Percentiles rank a stretch among this genome's conserved stretches.
phyloP scores from a whole-genome alignment of 768 basidiomycete genomes.

The Lentinula aciculospora region DNA sequence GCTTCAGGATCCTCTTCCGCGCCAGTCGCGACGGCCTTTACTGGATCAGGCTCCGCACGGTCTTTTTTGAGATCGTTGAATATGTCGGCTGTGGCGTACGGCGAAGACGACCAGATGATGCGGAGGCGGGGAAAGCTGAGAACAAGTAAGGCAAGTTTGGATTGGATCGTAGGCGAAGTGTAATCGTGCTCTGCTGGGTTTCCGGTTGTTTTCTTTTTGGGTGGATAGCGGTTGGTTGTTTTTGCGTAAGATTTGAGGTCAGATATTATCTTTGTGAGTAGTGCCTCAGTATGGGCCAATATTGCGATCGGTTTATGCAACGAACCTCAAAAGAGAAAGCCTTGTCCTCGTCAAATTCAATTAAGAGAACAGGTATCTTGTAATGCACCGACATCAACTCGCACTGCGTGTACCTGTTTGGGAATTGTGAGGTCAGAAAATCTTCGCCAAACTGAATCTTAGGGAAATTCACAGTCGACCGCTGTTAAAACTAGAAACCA shows the following conservation, averaged over 20 bases:
- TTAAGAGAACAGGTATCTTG: constrained; percentile 86
- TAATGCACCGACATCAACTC: constrained; percentile 96
- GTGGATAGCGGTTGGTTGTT: constrained; percentile 48
- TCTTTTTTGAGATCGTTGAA: constrained; percentile 87
- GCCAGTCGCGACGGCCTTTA: constrained; percentile 73
- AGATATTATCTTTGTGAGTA: constrained; percentile 42
- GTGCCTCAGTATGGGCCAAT: not conserved
- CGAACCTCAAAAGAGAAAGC: constrained; percentile 84
- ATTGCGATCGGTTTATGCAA: not conserved
- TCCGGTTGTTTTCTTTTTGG: constrained; percentile 37
- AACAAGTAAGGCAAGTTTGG: constrained; percentile 87
- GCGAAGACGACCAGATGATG: constrained; percentile 97
- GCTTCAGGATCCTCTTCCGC: constrained; percentile 63
- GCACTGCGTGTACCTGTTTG: constrained; percentile 86
- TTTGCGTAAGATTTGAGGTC: constrained; percentile 69
- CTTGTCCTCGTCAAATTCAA: constrained; percentile 98
- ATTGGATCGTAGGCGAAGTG: constrained; percentile 59
- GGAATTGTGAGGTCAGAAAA: not conserved
- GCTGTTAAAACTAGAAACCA: constrained; percentile 90
- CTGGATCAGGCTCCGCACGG: constrained; percentile 74
- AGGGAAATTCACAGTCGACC: constrained; percentile 73
- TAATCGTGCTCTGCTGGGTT: constrained; percentile 23
- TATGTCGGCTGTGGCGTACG: constrained; percentile 86
- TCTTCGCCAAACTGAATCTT: not conserved
- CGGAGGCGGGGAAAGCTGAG: constrained; percentile 88